These are phyloP conservation scores for Paradendryphiella salina DNA, from an alignment of 2,329 filamentous ascomycete genomes.

Conservation along the genomic window DNA sequence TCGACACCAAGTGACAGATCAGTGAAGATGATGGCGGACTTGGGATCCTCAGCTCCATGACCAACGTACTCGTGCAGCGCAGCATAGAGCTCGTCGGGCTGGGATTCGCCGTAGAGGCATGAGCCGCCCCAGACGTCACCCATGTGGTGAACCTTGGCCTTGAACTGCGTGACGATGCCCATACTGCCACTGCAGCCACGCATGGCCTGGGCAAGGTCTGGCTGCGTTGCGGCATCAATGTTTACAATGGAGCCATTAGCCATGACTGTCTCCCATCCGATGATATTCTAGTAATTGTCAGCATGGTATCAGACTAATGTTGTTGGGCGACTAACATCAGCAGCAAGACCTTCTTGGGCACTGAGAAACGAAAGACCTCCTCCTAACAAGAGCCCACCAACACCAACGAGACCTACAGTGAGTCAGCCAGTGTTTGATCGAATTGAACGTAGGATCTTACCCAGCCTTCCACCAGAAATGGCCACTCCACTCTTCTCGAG, in stretches of 20 bases:
- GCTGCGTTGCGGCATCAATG: conserved; percentile 27
- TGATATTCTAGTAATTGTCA: conserved; percentile 28
- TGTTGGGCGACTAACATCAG: conserved; percentile 24
- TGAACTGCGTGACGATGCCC: conserved; percentile 36
- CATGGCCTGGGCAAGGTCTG: conserved; percentile 43
- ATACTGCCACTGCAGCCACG: conserved; percentile 33
- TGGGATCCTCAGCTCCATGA: conserved; percentile 28
- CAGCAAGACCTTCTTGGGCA: conserved; percentile 31
- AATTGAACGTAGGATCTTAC: conserved; percentile 2
- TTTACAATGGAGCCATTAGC: conserved; percentile 37
- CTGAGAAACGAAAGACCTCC: conserved; percentile 32
- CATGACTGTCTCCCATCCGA: conserved; percentile 40
- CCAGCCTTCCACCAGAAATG: conserved; percentile 36
- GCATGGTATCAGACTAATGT: not conserved
- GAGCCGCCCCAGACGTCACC: conserved; percentile 48
- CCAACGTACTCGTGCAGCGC: conserved; percentile 43
- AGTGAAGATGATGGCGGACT: conserved; percentile 30
- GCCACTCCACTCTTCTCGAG: conserved; percentile 44
- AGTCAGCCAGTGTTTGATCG: not conserved
- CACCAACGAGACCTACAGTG: conserved; percentile 25
- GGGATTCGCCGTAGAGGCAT: conserved; percentile 37
- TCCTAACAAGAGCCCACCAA: conserved; percentile 25
- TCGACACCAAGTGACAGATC: conserved; percentile 16
- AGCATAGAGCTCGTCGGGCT: conserved; percentile 38
- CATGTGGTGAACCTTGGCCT: conserved; percentile 26